phyloP scores from a whole-genome alignment of 768 basidiomycete genomes.

The Pleurotus tuoliensis region DNA sequence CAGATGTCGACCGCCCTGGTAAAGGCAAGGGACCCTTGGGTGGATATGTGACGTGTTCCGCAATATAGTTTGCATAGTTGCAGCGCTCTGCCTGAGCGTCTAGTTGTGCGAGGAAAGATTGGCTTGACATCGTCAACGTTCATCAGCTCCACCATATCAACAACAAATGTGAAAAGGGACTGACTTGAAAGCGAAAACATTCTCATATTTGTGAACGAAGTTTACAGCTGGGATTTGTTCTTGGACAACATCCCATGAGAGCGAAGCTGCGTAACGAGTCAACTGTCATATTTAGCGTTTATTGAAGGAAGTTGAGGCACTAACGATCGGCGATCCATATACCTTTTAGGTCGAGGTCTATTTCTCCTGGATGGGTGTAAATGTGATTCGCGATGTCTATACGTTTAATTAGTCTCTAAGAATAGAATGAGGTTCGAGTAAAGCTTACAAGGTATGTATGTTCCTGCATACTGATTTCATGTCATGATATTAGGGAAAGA shows the following conservation, averaged over 20 bases:
- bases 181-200: slow-evolving; percentile 72
- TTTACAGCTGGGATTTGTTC: slow-evolving; percentile 66
- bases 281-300: background rate
- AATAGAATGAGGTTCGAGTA: background rate
- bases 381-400: slow-evolving; percentile 76
- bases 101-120: slow-evolving; percentile 58
- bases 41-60: slow-evolving; percentile 63
- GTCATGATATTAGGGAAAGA: background rate
- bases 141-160: background rate
- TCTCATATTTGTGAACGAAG: slow-evolving; percentile 70
- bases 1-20: slow-evolving; percentile 49
- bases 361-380: slow-evolving; percentile 46
- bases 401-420: background rate
- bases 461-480: slow-evolving; percentile 5
- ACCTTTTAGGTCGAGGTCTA: slow-evolving; percentile 61
- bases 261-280: slow-evolving; percentile 33
- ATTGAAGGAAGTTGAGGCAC: slow-evolving; percentile 15
- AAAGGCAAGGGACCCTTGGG: slow-evolving; percentile 65
- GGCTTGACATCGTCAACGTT: slow-evolving; percentile 29
- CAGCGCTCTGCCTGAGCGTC: slow-evolving; percentile 51
- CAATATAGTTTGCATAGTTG: slow-evolving; percentile 59
- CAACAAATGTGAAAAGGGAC: slow-evolving; percentile 13
- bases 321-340: slow-evolving; percentile 73
- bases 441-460: background rate
- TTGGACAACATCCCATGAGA: slow-evolving; percentile 65